These are phyloP conservation scores for Ceriops decandra DNA, from an alignment of 345 rosid species.

Conservation along the genomic window DNA sequence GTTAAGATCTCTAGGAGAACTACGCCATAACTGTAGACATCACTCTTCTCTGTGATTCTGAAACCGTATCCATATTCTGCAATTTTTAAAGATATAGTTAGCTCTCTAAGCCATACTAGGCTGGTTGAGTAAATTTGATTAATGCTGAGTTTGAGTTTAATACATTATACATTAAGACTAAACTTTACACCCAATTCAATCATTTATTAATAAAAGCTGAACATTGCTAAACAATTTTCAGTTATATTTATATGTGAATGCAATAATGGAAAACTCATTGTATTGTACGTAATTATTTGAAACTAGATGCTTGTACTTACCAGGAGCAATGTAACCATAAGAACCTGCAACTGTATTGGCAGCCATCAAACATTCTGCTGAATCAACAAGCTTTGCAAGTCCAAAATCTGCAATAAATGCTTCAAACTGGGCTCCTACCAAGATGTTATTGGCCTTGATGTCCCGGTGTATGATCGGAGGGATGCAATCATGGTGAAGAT, in stretches of 20 bases:
- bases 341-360: slow-evolving; percentile 64
- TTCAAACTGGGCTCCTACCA: slow-evolving; percentile 61
- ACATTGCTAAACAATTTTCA: background rate
- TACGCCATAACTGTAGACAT: slow-evolving; percentile 70
- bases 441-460: slow-evolving; percentile 67
- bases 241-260: background rate
- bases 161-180: no score
- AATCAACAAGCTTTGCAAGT: slow-evolving; percentile 55
- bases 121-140: no score
- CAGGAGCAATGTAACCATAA: slow-evolving; percentile 79
- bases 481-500: slow-evolving; percentile 70
- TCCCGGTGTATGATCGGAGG: slow-evolving; percentile 75
- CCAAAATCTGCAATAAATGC: slow-evolving; percentile 73
- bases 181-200: no score
- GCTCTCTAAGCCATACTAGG: background rate
- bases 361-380: slow-evolving; percentile 39
- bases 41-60: slow-evolving; percentile 67
- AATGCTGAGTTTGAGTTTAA: no score
- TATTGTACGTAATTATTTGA: background rate
- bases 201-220: background rate
- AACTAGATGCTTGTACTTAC: slow-evolving; percentile 33
- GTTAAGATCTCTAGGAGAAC: slow-evolving; percentile 62
- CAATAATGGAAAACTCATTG: no score
- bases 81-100: background rate
- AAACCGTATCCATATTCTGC: slow-evolving; percentile 71